A percentile compares a stretch with the other conserved stretches of the same genome.
phyloP scores from a whole-genome alignment of 805 yeast species.

The Ogataea ganodermae region DNA sequence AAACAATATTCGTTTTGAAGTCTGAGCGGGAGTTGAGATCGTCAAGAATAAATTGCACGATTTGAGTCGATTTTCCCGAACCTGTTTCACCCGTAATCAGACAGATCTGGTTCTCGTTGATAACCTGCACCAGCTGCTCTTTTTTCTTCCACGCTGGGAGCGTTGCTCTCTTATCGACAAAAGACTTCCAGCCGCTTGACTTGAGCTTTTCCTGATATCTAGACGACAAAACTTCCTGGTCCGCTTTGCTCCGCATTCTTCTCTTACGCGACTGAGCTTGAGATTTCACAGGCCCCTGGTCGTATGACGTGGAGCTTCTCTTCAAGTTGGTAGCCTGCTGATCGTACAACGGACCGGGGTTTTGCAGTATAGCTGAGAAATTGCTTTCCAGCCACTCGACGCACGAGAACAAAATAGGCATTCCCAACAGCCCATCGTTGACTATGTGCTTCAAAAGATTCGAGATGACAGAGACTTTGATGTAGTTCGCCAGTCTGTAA shows the following conservation, averaged over 20 bases:
- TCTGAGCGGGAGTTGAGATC: constrained; percentile 50
- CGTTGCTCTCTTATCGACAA: constrained; percentile 46
- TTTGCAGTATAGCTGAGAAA: constrained; percentile 54
- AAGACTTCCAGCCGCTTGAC: constrained; percentile 37
- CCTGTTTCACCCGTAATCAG: constrained; percentile 96
- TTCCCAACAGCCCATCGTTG: constrained; percentile 57
- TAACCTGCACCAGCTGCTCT: constrained; percentile 53
- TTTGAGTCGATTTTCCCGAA: constrained; percentile 94
- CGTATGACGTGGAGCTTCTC: constrained; percentile 1
- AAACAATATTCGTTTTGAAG: constrained; percentile 62
- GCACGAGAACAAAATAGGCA: constrained; percentile 65
- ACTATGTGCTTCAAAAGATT: constrained; percentile 47
- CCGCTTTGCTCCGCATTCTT: constrained; percentile 29
- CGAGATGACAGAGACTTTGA: constrained; percentile 57
- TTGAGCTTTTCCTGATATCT: constrained; percentile 39
- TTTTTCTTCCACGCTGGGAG: constrained; percentile 86
- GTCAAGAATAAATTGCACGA: constrained; percentile 87
- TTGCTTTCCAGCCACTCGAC: constrained; percentile 78
- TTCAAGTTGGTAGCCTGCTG: constrained; percentile 11
- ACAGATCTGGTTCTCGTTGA: constrained; percentile 62
- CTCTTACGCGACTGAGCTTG: constrained; percentile 8
- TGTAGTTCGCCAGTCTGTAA: constrained; percentile 66
- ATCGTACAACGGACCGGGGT: constrained; percentile 72
- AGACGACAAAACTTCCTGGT: constrained; percentile 36
- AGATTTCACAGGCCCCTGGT: background rate